These are phyloP conservation scores for Rhododendron henanense DNA, from an alignment of 148 eudicot genomes.

Conservation along the genomic window DNA sequence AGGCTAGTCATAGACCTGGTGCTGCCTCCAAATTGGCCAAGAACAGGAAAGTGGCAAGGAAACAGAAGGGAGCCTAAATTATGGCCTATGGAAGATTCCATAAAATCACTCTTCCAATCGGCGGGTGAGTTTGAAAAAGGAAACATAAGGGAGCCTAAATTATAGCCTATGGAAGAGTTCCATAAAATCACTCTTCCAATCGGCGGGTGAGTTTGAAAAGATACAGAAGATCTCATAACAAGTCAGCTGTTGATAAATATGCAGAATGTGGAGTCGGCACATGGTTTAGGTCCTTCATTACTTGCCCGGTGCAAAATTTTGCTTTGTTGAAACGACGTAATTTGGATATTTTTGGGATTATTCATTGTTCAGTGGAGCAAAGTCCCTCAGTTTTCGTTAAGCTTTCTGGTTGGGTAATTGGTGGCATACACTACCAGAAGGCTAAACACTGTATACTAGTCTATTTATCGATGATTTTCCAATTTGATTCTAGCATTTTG, in stretches of 20 bases:
- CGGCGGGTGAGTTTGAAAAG: neutral
- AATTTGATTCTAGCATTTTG: neutral
- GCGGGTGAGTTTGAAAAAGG: neutral
- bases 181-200: neutral
- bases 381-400: neutral
- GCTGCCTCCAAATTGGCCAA: slow-evolving; percentile 2
- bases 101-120: neutral
- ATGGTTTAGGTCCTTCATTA: neutral
- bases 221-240: neutral
- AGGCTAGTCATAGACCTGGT: neutral
- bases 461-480: neutral
- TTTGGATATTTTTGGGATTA: neutral
- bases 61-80: slow-evolving; percentile 11
- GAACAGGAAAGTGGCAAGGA: slow-evolving; percentile 11
- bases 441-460: neutral
- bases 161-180: neutral
- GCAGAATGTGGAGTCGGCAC: neutral
- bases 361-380: neutral
- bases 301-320: neutral
- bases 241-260: neutral
- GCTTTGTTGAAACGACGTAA: neutral
- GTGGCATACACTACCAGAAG: neutral
- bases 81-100: neutral
- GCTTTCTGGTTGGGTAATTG: neutral
- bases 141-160: neutral